phyloP scores from a whole-genome alignment of 139 green algal species.

The Chloropicon primus region DNA sequence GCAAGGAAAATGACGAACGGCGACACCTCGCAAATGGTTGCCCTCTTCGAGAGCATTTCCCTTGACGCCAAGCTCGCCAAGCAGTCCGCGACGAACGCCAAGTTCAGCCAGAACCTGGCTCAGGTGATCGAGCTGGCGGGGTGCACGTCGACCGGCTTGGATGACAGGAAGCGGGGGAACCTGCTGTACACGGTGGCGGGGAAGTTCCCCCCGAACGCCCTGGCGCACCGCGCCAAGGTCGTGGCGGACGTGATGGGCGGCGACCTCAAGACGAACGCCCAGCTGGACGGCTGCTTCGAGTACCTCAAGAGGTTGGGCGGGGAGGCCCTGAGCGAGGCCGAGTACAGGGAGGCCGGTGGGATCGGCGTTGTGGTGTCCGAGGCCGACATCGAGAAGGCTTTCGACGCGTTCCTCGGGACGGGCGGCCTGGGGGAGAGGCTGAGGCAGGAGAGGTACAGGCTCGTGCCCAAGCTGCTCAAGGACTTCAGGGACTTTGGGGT shows the following conservation, averaged over 20 bases:
- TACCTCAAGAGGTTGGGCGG: constrained; percentile 52
- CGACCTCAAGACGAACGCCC: constrained; percentile 36
- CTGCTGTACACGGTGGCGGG: neutral
- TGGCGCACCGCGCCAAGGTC: constrained; percentile 52
- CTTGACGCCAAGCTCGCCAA: neutral
- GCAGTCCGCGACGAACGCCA: neutral
- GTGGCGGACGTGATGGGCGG: constrained; percentile 49
- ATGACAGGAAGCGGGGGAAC: neutral
- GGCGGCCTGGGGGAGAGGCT: constrained; percentile 28
- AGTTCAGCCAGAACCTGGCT: neutral
- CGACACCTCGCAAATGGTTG: neutral
- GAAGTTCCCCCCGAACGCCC: constrained; percentile 65
- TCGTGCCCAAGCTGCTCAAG: constrained; percentile 31
- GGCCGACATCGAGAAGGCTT: constrained; percentile 27
- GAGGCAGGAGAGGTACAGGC: constrained; percentile 41
- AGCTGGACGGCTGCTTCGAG: constrained; percentile 70
- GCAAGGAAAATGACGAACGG: too few relatives aligned
- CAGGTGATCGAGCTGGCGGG: neutral
- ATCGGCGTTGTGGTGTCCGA: constrained; percentile 63
- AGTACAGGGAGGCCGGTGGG: constrained; percentile 50
- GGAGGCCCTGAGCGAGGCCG: constrained; percentile 27
- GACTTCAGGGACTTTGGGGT: constrained; percentile 44
- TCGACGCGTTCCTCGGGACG: neutral
- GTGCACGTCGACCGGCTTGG: neutral
- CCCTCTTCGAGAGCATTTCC: neutral